Evolutionary conservation across 169 alveolate species (phyloP), one percentile per base, ranked within the genome.

Genomic region (Plasmodium inui): DNA sequence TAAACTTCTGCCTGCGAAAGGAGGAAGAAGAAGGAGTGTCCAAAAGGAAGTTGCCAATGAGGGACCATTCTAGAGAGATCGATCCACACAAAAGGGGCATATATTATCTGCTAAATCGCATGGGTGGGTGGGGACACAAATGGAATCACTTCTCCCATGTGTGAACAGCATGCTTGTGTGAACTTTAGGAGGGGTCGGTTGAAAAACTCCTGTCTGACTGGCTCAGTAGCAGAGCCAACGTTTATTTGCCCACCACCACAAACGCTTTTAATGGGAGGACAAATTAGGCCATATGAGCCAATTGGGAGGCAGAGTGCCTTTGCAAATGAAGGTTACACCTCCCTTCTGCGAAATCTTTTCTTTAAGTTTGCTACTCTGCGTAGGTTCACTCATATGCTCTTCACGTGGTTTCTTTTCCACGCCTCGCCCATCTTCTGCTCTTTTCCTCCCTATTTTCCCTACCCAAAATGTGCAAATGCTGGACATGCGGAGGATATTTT

Each of bases 381-480:
- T 1, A 44, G 17, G 53, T 44, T 7, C 53, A 44, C 17, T 8
- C 53, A 2, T 44, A 7, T 44, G 17, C 17, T 44, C 53, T 44
- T 44, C 53, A 44, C 53, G 53, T 44, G 53, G 53, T 9, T 44
- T 3, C 53, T 44, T 82, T 26, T 26, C 28, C 7, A 34, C 50
- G 22, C 0, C 6, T 84, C n/a, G 41, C 53, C 12, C 30, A 0
- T 30, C 30, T 84, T 8, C 30, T 72, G 50, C 30, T 34, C 73
- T 10, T 83, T 72, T 46, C 34, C 1, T 17, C 32, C 7, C 37
- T 26, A 46, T 46, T 44, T 41, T 26, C 2, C 78, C 46, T 50
- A 85, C 93, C 19, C 34, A 85, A 34, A 46, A 85, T 85, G 70
- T 85, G 93, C 57, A 85, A 85, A 14, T 72, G 71, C 67, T 85